Conservation (phyloP, 495 filamentous ascomycete species). For the Alectoria sarmentosa region DNA sequence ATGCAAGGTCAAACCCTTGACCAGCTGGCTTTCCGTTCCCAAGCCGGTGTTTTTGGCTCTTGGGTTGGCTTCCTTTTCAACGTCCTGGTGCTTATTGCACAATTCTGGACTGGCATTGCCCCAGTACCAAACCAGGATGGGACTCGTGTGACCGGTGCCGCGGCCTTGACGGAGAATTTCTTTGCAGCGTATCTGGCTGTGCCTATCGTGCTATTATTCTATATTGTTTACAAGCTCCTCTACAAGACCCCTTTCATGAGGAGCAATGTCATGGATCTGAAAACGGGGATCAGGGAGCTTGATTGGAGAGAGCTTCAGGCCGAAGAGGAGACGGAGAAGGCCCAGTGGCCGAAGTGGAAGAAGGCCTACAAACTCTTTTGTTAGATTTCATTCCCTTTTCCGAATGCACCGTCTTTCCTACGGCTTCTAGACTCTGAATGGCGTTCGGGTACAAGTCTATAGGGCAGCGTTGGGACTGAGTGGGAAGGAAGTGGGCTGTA, state of each 20-base stretch:
- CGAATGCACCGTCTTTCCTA: background rate
- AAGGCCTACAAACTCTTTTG: conserved; percentile 56
- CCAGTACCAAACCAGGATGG: conserved; percentile 48
- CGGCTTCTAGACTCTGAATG: conserved; percentile 6
- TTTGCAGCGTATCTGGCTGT: conserved; percentile 76
- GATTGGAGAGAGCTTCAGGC: conserved; percentile 67
- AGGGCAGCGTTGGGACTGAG: background rate
- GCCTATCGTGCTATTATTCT: conserved; percentile 71
- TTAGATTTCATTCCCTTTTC: conserved; percentile 24
- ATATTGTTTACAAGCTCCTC: conserved; percentile 72
- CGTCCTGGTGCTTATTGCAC: conserved; percentile 71
- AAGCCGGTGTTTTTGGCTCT: conserved; percentile 73
- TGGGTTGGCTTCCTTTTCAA: conserved; percentile 81
- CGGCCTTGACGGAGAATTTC: conserved; percentile 51
- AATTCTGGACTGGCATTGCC: conserved; percentile 88
- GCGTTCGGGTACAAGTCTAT: conserved; percentile 5
- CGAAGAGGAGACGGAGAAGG: conserved; percentile 67
- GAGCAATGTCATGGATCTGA: conserved; percentile 69
- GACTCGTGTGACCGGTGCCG: conserved; percentile 37
- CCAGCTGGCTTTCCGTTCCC: conserved; percentile 74
- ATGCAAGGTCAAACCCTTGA: conserved; percentile 59
- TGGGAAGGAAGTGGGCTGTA: background rate
- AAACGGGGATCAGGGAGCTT: conserved; percentile 82
- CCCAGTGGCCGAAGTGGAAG: conserved; percentile 80
- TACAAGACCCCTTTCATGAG: conserved; percentile 62